Evolutionary conservation across 768 basidiomycete species (phyloP), one percentile per base, ranked within the genome.

Genomic region (Pulveroboletus sp.): DNA sequence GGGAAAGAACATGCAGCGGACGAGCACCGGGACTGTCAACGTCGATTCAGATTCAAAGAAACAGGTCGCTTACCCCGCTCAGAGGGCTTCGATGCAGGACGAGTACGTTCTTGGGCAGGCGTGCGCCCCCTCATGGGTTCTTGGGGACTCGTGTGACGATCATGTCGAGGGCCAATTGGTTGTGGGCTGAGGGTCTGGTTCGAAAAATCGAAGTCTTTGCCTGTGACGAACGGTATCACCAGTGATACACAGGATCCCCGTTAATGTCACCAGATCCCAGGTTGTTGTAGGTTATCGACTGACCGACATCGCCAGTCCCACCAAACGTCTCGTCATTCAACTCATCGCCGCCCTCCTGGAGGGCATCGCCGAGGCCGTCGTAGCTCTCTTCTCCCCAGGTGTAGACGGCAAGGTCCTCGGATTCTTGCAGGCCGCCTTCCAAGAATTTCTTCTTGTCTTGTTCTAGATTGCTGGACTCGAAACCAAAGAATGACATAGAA

Each of bases 271-370:
- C 49, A 50, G 56, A 62, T 62, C 52, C 29, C 31, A 48, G 39
- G 29, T 32, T 9, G 27, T 14, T 49, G 41, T 3, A 29, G n/a
- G 26, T 11, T 31, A 17, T 16, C 44, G 47, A 71, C 86, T 76
- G 65, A 93, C 93, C 91, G 50, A 95, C 80, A 55, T 63, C 70
- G 29, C 76, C 83, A 43, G 73, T 56, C 34, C 71, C 78, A 26
- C 94, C 96, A 71, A 99, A 99, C 3, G 96, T 99, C 74, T 95
- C 93, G 68, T 95, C 92, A 70, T 99, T 98, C 59, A 94, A 66
- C 58, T 94, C 93, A 75, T 97, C 93, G 49, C 83, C 84, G 35
- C 85, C 86, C 69, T 98, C 95, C 59, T 86, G 82, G 46, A 97
- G 78, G 43, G 82, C 82, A 69, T 91, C 86, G 45, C 87, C 93